Evolutionary conservation across 352 stramenopile species (phyloP).

Genomic region (Phytophthora hibernalis): DNA sequence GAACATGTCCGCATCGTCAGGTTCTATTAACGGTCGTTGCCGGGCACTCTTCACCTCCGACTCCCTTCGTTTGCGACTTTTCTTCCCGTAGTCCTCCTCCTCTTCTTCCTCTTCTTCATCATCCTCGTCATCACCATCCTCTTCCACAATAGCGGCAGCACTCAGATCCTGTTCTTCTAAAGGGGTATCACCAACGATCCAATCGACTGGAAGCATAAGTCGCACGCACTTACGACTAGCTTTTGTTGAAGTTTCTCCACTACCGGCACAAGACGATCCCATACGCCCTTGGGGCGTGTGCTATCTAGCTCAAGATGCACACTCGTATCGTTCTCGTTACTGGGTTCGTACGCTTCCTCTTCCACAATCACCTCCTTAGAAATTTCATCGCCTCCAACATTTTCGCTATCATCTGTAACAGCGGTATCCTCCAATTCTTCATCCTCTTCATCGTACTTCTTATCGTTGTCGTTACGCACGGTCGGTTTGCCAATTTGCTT

Average conservation of each 20-base stretch:
- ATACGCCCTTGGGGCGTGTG: conserved; percentile 20
- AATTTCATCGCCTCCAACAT: neutral
- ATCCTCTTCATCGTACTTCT: conserved; percentile 8
- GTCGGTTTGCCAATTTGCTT: conserved; percentile 14
- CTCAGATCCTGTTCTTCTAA: conserved; percentile 54
- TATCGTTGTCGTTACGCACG: neutral
- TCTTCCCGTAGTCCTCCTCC: conserved; percentile 18
- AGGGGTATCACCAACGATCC: conserved; percentile 57
- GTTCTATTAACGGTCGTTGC: conserved; percentile 39
- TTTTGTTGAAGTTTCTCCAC: conserved; percentile 68
- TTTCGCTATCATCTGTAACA: neutral
- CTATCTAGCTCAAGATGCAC: neutral
- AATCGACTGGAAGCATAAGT: conserved; percentile 69
- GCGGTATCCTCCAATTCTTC: conserved; percentile 19
- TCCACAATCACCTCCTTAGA: conserved; percentile 1
- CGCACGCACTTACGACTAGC: conserved; percentile 62
- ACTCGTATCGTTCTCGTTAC: neutral
- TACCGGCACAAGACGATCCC: conserved; percentile 45
- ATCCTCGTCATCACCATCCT: conserved; percentile 47
- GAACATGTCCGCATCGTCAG: conserved; percentile 41
- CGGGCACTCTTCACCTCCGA: conserved; percentile 21
- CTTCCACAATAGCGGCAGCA: conserved; percentile 27
- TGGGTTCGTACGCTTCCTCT: conserved; percentile 5
- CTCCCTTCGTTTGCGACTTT: conserved; percentile 22
- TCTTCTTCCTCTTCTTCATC: conserved; percentile 54